Percentiles rank a stretch among this genome's conserved stretches.
Evolutionary conservation across 179 eudicot genomes (phyloP).

Genomic region (Spinacia oleracea): DNA sequence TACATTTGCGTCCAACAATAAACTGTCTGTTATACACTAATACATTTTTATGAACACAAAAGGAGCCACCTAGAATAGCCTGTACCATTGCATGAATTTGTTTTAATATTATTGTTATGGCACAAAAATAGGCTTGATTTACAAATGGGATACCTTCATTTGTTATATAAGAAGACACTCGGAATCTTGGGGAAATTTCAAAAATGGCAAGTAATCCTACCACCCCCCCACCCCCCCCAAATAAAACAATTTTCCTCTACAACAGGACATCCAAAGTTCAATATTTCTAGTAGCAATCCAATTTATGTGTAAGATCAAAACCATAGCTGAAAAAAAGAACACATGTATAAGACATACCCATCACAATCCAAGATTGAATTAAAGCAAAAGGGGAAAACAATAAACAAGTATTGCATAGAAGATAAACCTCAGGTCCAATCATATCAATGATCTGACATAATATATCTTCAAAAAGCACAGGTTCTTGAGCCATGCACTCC

Average conservation of each 20-base stretch:
- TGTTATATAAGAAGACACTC: background rate
- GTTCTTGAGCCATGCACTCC: slow-evolving; percentile 99
- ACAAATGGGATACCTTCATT: background rate
- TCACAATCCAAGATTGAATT: background rate
- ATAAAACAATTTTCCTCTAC: too few species aligned
- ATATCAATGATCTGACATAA: slow-evolving; percentile 97
- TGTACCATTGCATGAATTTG: background rate
- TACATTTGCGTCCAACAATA: background rate
- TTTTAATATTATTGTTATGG: background rate
- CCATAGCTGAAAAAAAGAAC: background rate
- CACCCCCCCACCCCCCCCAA: too few species aligned
- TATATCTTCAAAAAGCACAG: slow-evolving; percentile 95
- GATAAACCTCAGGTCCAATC: slow-evolving; percentile 82
- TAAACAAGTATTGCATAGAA: slow-evolving; percentile 8
- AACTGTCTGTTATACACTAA: background rate
- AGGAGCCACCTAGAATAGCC: background rate
- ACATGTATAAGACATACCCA: slow-evolving; percentile 3
- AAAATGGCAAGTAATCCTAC: background rate
- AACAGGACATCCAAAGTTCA: background rate
- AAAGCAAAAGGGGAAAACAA: background rate
- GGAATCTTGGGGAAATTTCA: background rate
- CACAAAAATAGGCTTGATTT: background rate
- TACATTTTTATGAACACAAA: background rate
- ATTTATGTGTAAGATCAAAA: background rate
- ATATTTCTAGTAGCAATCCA: background rate